phyloP scores from a whole-genome alignment of 306 rosid genomes.

The Abrus pulchellus region DNA sequence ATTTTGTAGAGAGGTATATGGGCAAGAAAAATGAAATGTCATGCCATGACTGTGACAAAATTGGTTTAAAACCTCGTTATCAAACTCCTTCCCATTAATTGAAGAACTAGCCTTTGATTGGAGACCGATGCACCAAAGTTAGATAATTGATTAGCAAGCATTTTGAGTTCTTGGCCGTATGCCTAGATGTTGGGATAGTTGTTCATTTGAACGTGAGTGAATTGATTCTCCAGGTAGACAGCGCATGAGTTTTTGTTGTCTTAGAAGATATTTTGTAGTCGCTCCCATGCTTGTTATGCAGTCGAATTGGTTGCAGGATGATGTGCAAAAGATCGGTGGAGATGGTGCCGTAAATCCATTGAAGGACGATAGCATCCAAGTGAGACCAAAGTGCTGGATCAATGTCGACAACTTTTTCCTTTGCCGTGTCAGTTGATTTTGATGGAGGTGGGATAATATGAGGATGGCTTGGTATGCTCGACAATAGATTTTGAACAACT shows the following conservation, averaged over 20 bases:
- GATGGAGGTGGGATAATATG: background rate
- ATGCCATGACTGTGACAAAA: background rate
- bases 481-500: background rate
- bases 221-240: no score
- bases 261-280: no score
- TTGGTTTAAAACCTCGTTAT: background rate
- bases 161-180: no score
- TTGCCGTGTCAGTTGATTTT: background rate
- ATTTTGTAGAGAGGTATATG: background rate
- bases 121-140: no score
- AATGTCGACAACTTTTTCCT: background rate
- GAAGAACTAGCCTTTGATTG: no score
- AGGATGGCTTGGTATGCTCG: background rate
- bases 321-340: no score
- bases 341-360: background rate
- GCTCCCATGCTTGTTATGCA: no score
- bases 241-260: no score
- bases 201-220: no score
- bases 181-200: no score
- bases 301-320: no score
- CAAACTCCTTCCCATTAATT: background rate
- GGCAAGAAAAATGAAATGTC: background rate
- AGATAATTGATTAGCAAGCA: no score
- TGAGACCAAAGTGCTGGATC: background rate
- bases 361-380: constrained; percentile 1